phyloP scores from a whole-genome alignment of 1,284 basidiomycete species.

The Pseudozyma hubeiensis region DNA sequence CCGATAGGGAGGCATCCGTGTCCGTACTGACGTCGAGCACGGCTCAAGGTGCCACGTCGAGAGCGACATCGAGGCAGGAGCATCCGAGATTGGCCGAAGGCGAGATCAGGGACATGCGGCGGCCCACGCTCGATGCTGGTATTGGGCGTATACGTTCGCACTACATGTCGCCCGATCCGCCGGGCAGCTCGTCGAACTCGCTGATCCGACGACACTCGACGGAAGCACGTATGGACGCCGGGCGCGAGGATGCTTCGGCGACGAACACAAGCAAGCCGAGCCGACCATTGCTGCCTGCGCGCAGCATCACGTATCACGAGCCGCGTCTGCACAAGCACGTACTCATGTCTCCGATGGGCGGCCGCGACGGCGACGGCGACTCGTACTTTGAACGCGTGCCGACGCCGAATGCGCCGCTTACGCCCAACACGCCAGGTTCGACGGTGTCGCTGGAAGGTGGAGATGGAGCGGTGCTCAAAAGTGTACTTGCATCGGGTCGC shows the following conservation, averaged over 20 bases:
- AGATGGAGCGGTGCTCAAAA: slow-evolving; percentile 71
- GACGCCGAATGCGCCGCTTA: slow-evolving; percentile 59
- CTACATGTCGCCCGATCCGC: slow-evolving; percentile 62
- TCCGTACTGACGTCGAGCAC: slow-evolving; percentile 3
- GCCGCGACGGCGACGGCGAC: slow-evolving; percentile 36
- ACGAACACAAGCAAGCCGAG: slow-evolving; percentile 17
- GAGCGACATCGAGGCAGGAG: not conserved
- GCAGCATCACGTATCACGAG: slow-evolving; percentile 66
- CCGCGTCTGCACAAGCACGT: slow-evolving; percentile 60
- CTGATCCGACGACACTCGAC: slow-evolving; percentile 62
- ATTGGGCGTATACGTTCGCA: slow-evolving; percentile 35
- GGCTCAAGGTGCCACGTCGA: slow-evolving; percentile 5
- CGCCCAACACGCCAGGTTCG: slow-evolving; percentile 69
- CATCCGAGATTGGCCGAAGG: not conserved
- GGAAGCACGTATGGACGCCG: slow-evolving; percentile 48
- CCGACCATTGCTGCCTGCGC: slow-evolving; percentile 56
- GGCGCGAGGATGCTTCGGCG: slow-evolving; percentile 17
- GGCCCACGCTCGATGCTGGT: slow-evolving; percentile 24
- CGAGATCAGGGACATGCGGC: slow-evolving; percentile 7
- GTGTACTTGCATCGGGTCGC: slow-evolving; percentile 59
- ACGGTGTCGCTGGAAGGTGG: slow-evolving; percentile 70
- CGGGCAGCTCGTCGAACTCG: slow-evolving; percentile 27
- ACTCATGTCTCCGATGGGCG: slow-evolving; percentile 54
- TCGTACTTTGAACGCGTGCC: slow-evolving; percentile 50
- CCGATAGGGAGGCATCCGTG: slow-evolving; percentile 14